Percentiles rank a stretch among this genome's conserved stretches.
Evolutionary conservation across 2,329 filamentous ascomycete genomes (phyloP).

Genomic region (Zymoseptoria passerinii): DNA sequence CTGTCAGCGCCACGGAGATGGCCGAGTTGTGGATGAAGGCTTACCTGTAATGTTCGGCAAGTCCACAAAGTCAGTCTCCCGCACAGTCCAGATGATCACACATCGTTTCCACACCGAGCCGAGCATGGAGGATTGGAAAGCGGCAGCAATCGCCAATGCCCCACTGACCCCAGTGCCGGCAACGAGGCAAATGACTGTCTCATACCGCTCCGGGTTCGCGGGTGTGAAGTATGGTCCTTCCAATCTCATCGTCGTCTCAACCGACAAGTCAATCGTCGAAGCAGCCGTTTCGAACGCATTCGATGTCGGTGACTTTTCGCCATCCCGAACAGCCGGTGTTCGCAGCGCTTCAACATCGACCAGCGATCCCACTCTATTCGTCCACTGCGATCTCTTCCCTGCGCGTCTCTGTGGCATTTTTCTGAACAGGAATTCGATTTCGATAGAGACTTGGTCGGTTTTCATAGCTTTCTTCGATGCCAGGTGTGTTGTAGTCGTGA

Average conservation of each 20-base stretch:
- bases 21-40: not conserved
- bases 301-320: not conserved
- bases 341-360: not conserved
- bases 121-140: constrained; percentile 3
- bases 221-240: constrained; percentile 14
- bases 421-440: not conserved
- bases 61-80: constrained; percentile 5
- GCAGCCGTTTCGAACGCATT: not conserved
- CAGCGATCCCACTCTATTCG: not conserved
- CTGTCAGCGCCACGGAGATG: not conserved
- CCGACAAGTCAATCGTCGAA: not conserved
- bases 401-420: not conserved
- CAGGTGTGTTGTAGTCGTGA: constrained; percentile 10
- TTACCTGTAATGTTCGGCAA: constrained; percentile 5
- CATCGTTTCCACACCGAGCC: constrained; percentile 7
- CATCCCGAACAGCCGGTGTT: not conserved
- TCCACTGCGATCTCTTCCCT: not conserved
- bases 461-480: constrained; percentile 6
- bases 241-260: constrained; percentile 3
- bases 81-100: constrained; percentile 11
- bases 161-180: constrained; percentile 15
- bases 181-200: constrained; percentile 10
- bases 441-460: not conserved
- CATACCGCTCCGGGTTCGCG: constrained; percentile 6
- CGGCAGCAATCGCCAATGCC: constrained; percentile 9